A percentile compares a stretch with the other conserved stretches of the same genome.
Evolutionary conservation across 257 asterid species (phyloP).

Genomic region (Petunia axillaris): DNA sequence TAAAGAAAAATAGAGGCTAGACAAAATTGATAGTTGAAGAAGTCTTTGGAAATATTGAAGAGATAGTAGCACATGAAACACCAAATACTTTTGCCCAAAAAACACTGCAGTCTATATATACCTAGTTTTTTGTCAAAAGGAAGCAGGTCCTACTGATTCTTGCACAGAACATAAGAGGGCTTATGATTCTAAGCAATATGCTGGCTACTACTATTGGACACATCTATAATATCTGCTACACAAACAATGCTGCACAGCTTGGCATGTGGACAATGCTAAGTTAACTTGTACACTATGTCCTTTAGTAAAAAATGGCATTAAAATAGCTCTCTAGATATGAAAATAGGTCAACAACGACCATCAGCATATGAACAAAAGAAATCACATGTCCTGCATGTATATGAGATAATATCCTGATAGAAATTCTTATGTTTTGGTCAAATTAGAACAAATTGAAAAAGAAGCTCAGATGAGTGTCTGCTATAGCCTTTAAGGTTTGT

Average conservation of each 20-base stretch:
- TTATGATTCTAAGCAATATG: not conserved
- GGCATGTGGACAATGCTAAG: not conserved
- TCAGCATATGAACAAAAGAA: not conserved
- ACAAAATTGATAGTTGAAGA: not conserved
- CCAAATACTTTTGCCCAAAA: constrained; percentile 28
- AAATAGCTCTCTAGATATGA: constrained; percentile 1
- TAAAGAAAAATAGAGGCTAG: not conserved
- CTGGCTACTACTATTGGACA: not conserved
- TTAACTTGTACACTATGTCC: not conserved
- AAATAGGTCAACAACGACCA: not conserved
- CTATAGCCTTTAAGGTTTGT: not conserved
- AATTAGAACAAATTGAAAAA: not conserved
- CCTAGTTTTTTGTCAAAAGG: not conserved
- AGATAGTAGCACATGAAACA: not conserved
- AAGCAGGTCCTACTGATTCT: constrained; percentile 10
- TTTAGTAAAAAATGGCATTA: not conserved
- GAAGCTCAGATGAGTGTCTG: not conserved
- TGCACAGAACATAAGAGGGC: not conserved
- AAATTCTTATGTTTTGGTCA: not conserved
- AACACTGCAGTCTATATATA: constrained; percentile 15
- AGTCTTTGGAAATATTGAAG: not conserved
- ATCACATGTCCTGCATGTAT: too few relatives aligned
- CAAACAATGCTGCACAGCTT: constrained; percentile 7
- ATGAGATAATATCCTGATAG: not conserved
- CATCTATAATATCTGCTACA: too few relatives aligned